Base-by-base conservation (phyloP, 1,284 basidiomycete genomes). In the Marasmius fiardii region DNA sequence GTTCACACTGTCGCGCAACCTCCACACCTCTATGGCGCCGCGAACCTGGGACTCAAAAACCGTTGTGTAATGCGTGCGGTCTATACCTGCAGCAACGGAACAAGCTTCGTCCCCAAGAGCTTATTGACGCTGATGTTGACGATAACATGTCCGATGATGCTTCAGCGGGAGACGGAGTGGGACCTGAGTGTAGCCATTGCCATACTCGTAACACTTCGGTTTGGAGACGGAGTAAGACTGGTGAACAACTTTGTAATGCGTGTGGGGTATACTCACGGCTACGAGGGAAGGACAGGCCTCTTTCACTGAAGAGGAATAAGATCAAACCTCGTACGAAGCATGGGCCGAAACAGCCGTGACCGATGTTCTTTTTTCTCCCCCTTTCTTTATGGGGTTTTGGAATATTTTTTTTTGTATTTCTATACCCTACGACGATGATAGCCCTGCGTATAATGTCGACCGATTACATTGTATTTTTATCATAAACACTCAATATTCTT, bases 21-120 rank as follows among this genome's bases (percentile, higher is more conserved):
- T 70, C 74, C 1, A 79, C 77, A 4, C 76, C 77, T 3, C 65
- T 78, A n/a, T 79, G 77, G 77, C 69, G 77, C 41, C 67, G 77
- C 21, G 76, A 78, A 53, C 77, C 76, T 0, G 64, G 67, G 2
- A 76, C 75, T 3, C 68, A 74, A 52, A 71, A 73, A 57, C 74
- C 75, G 0, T 62, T 79, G 7, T 79, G 77, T 57, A 79, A 79
- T 53, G 77, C 76, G 4, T 79, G 77, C 55, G 77, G 77, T 5
- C 66, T 79, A 2, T 79, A 79, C 60, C 68, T 77, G 11, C 75
- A 78, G 51, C 77, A 79, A 60, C 67, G 76, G 21, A 73, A 77
- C 51, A 76, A 74, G 57, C 71, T 75, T 26, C 72, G 77, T 10
- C 77, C 77, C 5, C 75, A 78, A 58, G 75, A 75, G 61, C 74